Evolutionary conservation across 2,329 filamentous ascomycete genomes (phyloP), one percentile per base, ranked within the genome.

Genomic region (Penicillium brevicompactum): DNA sequence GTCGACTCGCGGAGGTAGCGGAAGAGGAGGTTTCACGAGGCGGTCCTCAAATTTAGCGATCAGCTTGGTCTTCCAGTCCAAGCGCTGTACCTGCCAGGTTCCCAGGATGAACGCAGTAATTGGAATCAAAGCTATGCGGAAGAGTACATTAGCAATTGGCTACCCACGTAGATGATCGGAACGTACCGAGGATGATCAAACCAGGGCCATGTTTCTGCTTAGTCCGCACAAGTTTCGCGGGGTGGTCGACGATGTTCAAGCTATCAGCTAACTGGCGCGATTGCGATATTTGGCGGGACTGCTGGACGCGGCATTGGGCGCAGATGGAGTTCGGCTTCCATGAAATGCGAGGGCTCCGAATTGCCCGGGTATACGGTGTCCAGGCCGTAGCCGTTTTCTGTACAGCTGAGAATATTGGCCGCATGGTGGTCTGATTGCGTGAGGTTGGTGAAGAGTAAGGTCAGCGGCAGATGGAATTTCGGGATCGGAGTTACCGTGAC

Each of bases 21-120:
- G 93, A 0, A 99, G 80, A 0, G 94, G 94, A 16, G 88, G 84
- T 53, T 90, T 90, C 40, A 96, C 84, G 34, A 99, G 83, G 5
- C 93, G 89, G 79, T 99, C 92, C 77, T 97, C 94, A 74, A 90
- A 91, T 65, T 88, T 91, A 56, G 93, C 91, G 58, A 99, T 87
- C 11, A 99, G 82, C 44, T 96, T 89, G 4, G 91, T 92, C 74
- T 99, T 99, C 92, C 93, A 96, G 55, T 87, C 86, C 1, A 99
- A 84, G 10, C 94, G 89, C 73, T 96, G 86, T 51, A 99, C 90
- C 73, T 99, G 94, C 94, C 94, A 99, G 60, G 91, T 91, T 30
- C 94, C 94, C 14, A 99, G 86, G 51, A 82, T 80, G 74, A 99
- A 96, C 10, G 94, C 91, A 1, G 92, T 97, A 57, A 96, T 76